Conservation (phyloP, 1,284 basidiomycete genomes). For the Mrakiaceae sp. region DNA sequence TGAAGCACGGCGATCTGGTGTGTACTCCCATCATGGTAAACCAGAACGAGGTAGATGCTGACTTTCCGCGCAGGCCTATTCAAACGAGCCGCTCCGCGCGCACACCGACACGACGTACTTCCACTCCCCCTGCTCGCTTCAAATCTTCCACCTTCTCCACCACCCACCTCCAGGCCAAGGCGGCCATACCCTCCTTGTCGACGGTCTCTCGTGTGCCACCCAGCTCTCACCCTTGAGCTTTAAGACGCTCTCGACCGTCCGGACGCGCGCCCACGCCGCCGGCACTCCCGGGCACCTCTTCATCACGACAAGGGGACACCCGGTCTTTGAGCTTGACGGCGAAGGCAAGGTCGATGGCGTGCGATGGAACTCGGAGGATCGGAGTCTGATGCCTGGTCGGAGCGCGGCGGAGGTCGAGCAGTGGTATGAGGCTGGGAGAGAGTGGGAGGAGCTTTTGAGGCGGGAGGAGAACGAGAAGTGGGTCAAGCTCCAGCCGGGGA, state of each 20-base stretch:
- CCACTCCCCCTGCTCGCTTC: constrained; percentile 82
- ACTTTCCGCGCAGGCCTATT: constrained; percentile 45
- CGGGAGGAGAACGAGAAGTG: constrained; percentile 80
- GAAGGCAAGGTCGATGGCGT: constrained; percentile 59
- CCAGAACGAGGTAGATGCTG: not conserved
- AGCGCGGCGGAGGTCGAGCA: constrained; percentile 51
- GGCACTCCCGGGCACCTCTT: constrained; percentile 60
- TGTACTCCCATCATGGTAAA: not conserved
- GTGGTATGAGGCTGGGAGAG: constrained; percentile 75
- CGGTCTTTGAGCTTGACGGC: constrained; percentile 54
- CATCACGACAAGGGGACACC: constrained; percentile 53
- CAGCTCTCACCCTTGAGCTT: constrained; percentile 53
- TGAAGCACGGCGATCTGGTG: constrained; percentile 68
- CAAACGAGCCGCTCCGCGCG: constrained; percentile 70
- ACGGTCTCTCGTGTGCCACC: constrained; percentile 80
- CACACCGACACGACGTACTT: constrained; percentile 97
- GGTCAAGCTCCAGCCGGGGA: constrained; percentile 77
- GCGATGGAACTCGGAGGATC: constrained; percentile 91
- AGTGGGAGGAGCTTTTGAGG: constrained; percentile 66
- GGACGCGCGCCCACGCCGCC: constrained; percentile 75
- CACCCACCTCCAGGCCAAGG: constrained; percentile 65
- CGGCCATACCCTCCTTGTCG: constrained; percentile 79
- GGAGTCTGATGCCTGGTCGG: constrained; percentile 56
- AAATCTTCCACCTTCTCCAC: constrained; percentile 86
- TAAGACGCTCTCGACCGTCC: constrained; percentile 62